phyloP scores from a whole-genome alignment of 140 eudicot species.

The Stevia rebaudiana region DNA sequence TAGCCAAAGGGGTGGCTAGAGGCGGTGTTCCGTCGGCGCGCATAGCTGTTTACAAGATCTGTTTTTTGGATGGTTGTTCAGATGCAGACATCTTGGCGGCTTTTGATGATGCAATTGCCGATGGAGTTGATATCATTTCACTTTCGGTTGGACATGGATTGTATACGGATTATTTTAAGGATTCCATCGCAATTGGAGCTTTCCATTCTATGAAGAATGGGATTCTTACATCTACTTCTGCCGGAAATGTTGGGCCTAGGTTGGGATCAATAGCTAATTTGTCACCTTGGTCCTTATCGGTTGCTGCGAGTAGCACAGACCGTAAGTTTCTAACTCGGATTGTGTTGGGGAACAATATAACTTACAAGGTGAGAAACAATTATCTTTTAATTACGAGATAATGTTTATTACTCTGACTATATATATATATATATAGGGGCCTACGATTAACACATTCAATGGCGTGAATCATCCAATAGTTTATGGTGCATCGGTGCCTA shows the following conservation, averaged over 20 bases:
- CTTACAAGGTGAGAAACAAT: slow-evolving; percentile 30
- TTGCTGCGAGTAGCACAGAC: slow-evolving; percentile 59
- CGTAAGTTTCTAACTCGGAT: slow-evolving; percentile 42
- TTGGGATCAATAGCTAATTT: slow-evolving; percentile 32
- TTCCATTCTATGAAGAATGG: slow-evolving; percentile 64
- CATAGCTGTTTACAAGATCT: slow-evolving; percentile 47
- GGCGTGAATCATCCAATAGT: slow-evolving; percentile 40
- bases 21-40: slow-evolving; percentile 45
- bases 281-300: slow-evolving; percentile 65
- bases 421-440: slow-evolving; percentile 36
- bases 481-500: slow-evolving; percentile 58
- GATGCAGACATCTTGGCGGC: slow-evolving; percentile 62
- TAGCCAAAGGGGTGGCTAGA: slow-evolving; percentile 41
- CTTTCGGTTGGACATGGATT: slow-evolving; percentile 52
- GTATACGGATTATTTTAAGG: slow-evolving; percentile 38
- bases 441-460: slow-evolving; percentile 47
- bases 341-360: slow-evolving; percentile 35
- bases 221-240: slow-evolving; percentile 50
- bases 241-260: slow-evolving; percentile 56
- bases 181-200: slow-evolving; percentile 71
- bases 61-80: slow-evolving; percentile 43
- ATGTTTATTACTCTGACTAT: no score
- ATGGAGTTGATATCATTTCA: slow-evolving; percentile 67
- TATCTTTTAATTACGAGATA: no score
- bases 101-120: slow-evolving; percentile 71